These are phyloP conservation scores for Aspergillus sparsus DNA, from an alignment of 495 filamentous ascomycete species.

Conservation along the genomic window DNA sequence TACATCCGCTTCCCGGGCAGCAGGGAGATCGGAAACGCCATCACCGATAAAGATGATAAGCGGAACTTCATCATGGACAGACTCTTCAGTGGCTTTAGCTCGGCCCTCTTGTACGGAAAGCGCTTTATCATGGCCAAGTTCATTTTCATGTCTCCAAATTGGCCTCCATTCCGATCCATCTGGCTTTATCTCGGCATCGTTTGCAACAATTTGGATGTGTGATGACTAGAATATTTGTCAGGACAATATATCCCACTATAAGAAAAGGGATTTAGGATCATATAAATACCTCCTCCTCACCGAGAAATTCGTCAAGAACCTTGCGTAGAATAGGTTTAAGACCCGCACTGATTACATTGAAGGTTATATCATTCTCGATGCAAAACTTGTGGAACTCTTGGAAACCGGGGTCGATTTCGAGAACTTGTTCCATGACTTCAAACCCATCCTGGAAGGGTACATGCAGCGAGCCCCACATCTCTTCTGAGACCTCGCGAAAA, in stretches of 20 bases:
- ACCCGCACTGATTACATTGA: conserved; percentile 73
- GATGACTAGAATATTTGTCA: conserved; percentile 40
- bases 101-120: conserved; percentile 64
- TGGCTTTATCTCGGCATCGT: conserved; percentile 61
- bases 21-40: conserved; percentile 73
- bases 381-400: conserved; percentile 67
- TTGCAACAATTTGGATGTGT: conserved; percentile 70
- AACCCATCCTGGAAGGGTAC: conserved; percentile 76
- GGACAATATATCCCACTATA: neutral
- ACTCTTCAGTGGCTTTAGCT: conserved; percentile 50
- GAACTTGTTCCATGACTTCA: conserved; percentile 62
- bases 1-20: conserved; percentile 72
- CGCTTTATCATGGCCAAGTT: conserved; percentile 72
- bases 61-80: conserved; percentile 63
- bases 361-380: conserved; percentile 62
- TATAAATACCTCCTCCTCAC: conserved; percentile 52
- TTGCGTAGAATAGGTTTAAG: conserved; percentile 64
- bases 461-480: conserved; percentile 72
- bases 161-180: conserved; percentile 68
- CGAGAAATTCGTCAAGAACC: conserved; percentile 66
- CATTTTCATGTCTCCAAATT: conserved; percentile 67
- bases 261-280: neutral
- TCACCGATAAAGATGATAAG: conserved; percentile 78
- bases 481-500: conserved; percentile 73
- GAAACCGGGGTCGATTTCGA: conserved; percentile 69